phyloP scores from a whole-genome alignment of 192 early-diverging fungal species.

The Linnemannia hyalina region DNA sequence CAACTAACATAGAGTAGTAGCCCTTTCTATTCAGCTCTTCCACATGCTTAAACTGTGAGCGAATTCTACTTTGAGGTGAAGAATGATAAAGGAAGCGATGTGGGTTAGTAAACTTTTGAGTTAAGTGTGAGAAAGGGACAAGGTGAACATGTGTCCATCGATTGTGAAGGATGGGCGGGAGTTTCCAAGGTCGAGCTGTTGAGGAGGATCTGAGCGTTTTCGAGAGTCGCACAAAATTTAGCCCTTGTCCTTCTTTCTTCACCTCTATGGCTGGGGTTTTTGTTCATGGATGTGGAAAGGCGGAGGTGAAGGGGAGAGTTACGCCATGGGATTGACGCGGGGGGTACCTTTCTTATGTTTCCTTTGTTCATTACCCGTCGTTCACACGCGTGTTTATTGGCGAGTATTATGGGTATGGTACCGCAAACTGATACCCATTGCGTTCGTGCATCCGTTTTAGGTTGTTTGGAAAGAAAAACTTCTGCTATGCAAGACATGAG shows the following conservation, averaged over 20 bases:
- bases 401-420: too few species aligned
- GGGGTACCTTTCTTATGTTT: not conserved
- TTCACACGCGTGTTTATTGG: not conserved
- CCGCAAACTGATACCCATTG: too few species aligned
- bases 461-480: too few species aligned
- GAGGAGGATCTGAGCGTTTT: not conserved
- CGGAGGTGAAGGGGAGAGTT: not conserved
- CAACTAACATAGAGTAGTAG: not conserved
- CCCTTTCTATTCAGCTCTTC: not conserved
- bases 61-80: slow-evolving; percentile 1
- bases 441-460: too few species aligned
- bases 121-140: not conserved
- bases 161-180: not conserved
- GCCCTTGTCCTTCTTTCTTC: not conserved
- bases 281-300: not conserved
- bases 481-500: too few species aligned
- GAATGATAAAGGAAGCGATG: not conserved
- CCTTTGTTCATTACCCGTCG: not conserved
- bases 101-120: slow-evolving; percentile 5
- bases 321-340: not conserved
- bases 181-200: not conserved
- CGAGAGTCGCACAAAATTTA: not conserved
- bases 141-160: not conserved
- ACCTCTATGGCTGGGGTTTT: too few species aligned
- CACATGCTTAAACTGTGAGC: not conserved